A percentile compares a stretch with the other conserved stretches of the same genome.
Conservation (phyloP, 139 green algal species). For the Astrephomene gubernaculifera region DNA sequence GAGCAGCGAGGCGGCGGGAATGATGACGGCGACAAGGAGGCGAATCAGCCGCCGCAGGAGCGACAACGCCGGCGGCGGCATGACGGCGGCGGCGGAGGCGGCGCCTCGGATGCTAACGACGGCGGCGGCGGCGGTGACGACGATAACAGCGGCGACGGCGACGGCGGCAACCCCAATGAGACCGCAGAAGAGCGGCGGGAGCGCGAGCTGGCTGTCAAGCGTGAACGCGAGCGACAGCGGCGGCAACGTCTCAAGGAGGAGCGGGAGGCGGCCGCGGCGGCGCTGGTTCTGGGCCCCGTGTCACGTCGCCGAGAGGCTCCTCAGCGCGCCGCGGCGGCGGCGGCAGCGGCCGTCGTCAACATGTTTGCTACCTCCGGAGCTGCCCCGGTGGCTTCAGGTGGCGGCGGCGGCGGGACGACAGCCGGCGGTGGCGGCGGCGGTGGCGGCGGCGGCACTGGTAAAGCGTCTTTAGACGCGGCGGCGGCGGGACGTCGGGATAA, state of each 20-base stretch:
- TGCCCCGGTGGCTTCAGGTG: too few relatives aligned
- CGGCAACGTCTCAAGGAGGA: conserved; percentile 30
- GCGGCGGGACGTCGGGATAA: neutral
- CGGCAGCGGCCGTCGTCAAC: too few relatives aligned
- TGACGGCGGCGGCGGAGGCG: conserved; percentile 11
- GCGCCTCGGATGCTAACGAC: neutral
- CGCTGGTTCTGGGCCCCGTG: neutral
- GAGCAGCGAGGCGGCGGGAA: too few relatives aligned
- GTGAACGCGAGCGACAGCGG: conserved; percentile 21
- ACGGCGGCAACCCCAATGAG: neutral
- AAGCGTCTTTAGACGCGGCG: conserved; percentile 4
- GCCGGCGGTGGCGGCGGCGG: neutral
- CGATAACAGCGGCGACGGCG: neutral
- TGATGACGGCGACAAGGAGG: too few relatives aligned
- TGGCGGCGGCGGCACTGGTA: neutral
- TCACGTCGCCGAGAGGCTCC: conserved; percentile 4
- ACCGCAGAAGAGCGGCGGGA: conserved; percentile 7
- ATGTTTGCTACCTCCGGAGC: too few relatives aligned
- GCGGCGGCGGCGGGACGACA: neutral
- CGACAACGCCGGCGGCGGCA: conserved; percentile 8
- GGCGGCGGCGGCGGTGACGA: neutral
- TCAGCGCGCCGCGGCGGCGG: neutral
- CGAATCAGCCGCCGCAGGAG: neutral
- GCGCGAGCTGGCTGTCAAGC: conserved; percentile 21
- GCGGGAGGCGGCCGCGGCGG: conserved; percentile 11